Conservation (phyloP, 2,329 filamentous ascomycete genomes). For the Cladosporium sp. region DNA sequence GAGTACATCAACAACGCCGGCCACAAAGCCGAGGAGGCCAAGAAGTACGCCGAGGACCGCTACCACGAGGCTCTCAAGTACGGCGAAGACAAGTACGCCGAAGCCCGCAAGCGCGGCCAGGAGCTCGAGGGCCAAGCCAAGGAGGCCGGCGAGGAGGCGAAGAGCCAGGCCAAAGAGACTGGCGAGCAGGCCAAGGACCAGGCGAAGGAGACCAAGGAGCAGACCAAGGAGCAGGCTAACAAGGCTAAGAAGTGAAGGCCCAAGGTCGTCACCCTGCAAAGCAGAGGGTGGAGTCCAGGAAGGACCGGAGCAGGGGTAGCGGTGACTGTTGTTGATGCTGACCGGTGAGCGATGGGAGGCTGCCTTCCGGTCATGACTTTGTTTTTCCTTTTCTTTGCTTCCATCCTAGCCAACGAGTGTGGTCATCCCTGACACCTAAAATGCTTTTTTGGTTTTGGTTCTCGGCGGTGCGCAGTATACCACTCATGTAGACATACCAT, state of each 20-base stretch:
- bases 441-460: neutral
- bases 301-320: neutral
- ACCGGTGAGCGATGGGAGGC: constrained; percentile 5
- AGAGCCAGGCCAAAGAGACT: constrained; percentile 23
- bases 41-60: constrained; percentile 33
- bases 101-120: constrained; percentile 32
- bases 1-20: constrained; percentile 40
- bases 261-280: neutral
- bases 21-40: constrained; percentile 34
- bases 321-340: constrained; percentile 12
- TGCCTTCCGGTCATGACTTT: neutral
- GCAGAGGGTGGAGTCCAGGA: constrained; percentile 4
- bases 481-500: constrained; percentile 20
- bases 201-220: constrained; percentile 18
- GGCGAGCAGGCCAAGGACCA: constrained; percentile 19
- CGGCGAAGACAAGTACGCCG: constrained; percentile 32
- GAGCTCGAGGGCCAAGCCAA: constrained; percentile 25
- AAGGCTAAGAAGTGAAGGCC: constrained; percentile 22
- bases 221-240: constrained; percentile 18
- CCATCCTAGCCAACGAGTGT: neutral
- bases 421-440: constrained; percentile 1
- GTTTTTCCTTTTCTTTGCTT: neutral
- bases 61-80: constrained; percentile 32
- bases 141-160: constrained; percentile 25
- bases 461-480: constrained; percentile 15